Conservation (phyloP, 2,329 filamentous ascomycete genomes). For the Trichoderma aggressivum region DNA sequence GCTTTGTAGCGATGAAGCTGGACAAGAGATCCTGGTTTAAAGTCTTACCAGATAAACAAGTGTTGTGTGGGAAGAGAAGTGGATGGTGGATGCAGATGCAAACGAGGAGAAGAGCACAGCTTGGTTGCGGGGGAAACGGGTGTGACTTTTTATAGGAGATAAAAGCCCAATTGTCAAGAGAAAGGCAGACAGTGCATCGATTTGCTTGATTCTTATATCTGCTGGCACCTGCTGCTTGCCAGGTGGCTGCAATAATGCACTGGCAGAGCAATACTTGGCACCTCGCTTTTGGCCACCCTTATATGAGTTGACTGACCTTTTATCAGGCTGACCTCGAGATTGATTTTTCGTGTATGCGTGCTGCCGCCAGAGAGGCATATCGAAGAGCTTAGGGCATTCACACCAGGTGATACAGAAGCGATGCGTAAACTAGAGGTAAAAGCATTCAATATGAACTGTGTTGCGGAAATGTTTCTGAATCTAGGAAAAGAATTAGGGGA, state of each 20-base stretch:
- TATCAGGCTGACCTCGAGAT: neutral
- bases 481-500: fast-evolving
- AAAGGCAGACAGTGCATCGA: neutral
- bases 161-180: neutral
- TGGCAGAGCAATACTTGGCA: neutral
- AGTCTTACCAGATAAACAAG: neutral
- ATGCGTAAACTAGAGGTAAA: neutral
- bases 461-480: no score
- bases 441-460: neutral
- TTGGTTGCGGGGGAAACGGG: neutral
- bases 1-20: neutral
- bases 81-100: neutral
- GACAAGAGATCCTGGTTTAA: neutral
- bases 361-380: neutral
- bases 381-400: neutral
- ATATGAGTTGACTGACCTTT: neutral
- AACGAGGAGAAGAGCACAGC: neutral
- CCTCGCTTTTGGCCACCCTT: no score
- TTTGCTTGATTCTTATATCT: neutral
- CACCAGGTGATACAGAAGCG: neutral
- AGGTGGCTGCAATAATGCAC: neutral
- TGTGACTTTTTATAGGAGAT: neutral
- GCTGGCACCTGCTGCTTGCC: neutral
- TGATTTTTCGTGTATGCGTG: neutral
- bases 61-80: neutral